Conservation (phyloP, 2,329 filamentous ascomycete species). For the Phialophora expanda region DNA sequence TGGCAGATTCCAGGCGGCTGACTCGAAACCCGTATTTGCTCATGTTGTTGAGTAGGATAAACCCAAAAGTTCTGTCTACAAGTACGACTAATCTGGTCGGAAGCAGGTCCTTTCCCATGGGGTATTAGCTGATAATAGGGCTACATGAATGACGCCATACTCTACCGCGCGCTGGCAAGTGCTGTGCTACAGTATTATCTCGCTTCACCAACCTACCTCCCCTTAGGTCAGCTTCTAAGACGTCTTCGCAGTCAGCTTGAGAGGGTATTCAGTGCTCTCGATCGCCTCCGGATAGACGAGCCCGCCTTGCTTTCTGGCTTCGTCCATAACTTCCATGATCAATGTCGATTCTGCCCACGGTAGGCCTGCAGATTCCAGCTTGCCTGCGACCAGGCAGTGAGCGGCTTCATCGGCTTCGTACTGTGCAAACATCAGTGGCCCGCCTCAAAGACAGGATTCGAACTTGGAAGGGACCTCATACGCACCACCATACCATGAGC, state of each 20-base stretch:
- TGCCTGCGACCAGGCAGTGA: constrained; percentile 54
- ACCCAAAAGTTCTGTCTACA: neutral
- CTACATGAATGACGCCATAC: neutral
- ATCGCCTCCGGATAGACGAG: constrained; percentile 70
- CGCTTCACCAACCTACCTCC: neutral
- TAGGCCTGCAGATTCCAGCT: constrained; percentile 78
- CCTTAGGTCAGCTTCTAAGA: constrained; percentile 1
- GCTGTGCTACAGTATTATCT: neutral
- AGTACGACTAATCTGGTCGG: neutral
- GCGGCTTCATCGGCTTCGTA: constrained; percentile 38
- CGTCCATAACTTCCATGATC: constrained; percentile 84
- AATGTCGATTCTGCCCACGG: constrained; percentile 81
- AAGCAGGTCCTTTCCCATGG: neutral
- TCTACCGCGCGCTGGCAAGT: neutral
- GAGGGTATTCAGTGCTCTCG: constrained; percentile 63
- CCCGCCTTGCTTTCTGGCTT: constrained; percentile 67
- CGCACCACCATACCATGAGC: constrained; percentile 36
- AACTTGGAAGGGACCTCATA: neutral
- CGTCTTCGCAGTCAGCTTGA: constrained; percentile 39
- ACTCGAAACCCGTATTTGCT: neutral
- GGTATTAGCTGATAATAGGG: neutral
- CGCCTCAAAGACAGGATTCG: neutral
- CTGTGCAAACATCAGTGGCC: constrained; percentile 1
- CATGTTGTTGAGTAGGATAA: neutral
- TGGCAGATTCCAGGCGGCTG: neutral